These are phyloP conservation scores for Candida maris DNA, from an alignment of 805 yeast species.

Conservation along the genomic window DNA sequence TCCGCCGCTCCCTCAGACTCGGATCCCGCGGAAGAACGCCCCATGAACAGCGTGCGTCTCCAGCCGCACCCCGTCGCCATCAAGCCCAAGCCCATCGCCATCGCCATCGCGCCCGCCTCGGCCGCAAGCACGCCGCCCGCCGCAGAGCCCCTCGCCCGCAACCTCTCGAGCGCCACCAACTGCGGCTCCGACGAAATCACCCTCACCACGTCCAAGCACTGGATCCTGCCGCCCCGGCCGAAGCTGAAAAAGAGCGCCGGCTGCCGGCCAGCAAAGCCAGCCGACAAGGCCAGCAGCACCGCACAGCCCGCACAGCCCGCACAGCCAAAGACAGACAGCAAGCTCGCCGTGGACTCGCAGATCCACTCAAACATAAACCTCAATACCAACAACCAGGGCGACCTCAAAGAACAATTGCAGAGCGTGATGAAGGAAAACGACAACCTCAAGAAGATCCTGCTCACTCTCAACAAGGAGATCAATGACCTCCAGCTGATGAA, in stretches of 20 bases:
- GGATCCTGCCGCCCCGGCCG: conserved; percentile 59
- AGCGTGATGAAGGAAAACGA: conserved; percentile 41
- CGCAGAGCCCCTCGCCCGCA: conserved; percentile 5
- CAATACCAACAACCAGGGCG: conserved; percentile 28
- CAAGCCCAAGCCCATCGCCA: conserved; percentile 27
- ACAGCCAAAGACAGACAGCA: conserved; percentile 13
- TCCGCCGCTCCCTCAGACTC: conserved; percentile 6
- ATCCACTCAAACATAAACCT: conserved; percentile 36
- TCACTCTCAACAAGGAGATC: conserved; percentile 39
- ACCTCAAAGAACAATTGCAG: conserved; percentile 37
- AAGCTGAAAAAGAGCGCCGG: conserved; percentile 25
- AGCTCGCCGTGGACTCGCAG: conserved; percentile 29
- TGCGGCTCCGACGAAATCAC: conserved; percentile 30
- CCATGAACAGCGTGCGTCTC: conserved; percentile 7
- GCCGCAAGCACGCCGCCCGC: not conserved
- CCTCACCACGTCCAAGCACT: conserved; percentile 35
- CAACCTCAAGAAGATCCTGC: conserved; percentile 39
- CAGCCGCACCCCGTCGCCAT: conserved; percentile 30
- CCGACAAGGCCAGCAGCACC: conserved; percentile 2
- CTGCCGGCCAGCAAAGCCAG: conserved; percentile 5
- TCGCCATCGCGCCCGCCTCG: conserved; percentile 16
- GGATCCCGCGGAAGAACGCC: conserved; percentile 12
- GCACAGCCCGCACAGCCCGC: conserved; percentile 2
- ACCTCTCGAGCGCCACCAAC: conserved; percentile 19
- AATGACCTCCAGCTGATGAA: conserved; percentile 27